Evolutionary conservation across 1,139 yeast species (phyloP).

Genomic region (Yamadazyma trypodendri): DNA sequence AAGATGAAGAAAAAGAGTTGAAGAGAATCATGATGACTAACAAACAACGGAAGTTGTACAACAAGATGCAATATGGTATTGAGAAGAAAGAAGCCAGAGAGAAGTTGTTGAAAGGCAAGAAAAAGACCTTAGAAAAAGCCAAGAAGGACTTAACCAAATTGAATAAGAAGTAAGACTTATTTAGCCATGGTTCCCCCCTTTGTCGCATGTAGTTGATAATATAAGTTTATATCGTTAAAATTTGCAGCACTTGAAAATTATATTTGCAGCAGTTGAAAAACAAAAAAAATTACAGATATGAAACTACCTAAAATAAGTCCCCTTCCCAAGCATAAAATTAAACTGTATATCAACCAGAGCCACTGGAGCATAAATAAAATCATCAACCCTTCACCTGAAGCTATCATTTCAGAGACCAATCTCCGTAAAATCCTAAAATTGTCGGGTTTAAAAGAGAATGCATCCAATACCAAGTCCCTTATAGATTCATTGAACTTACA

Average conservation of each 20-base stretch:
- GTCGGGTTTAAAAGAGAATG: conserved; percentile 41
- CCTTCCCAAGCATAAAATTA: neutral
- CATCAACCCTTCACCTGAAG: conserved; percentile 13
- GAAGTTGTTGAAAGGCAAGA: conserved; percentile 73
- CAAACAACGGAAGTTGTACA: conserved; percentile 91
- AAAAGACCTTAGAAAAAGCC: conserved; percentile 69
- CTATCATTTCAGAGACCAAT: conserved; percentile 11
- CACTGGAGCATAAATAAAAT: conserved; percentile 30
- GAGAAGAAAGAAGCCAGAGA: conserved; percentile 81
- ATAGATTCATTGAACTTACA: conserved; percentile 40
- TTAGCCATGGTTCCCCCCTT: neutral
- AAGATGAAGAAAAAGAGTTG: conserved; percentile 81
- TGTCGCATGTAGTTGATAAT: neutral
- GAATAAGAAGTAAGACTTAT: conserved; percentile 7
- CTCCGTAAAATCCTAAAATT: conserved; percentile 36
- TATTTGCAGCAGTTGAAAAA: neutral
- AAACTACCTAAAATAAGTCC: neutral
- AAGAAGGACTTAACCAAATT: conserved; percentile 53
- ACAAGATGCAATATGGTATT: conserved; percentile 92
- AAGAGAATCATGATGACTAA: conserved; percentile 97
- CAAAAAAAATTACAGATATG: neutral
- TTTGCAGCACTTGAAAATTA: neutral
- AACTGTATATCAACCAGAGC: conserved; percentile 1
- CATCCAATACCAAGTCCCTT: conserved; percentile 23
- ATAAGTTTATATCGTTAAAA: neutral